These are phyloP conservation scores for Apiospora kogelbergensis DNA, from an alignment of 2,329 filamentous ascomycete species.

Conservation along the genomic window DNA sequence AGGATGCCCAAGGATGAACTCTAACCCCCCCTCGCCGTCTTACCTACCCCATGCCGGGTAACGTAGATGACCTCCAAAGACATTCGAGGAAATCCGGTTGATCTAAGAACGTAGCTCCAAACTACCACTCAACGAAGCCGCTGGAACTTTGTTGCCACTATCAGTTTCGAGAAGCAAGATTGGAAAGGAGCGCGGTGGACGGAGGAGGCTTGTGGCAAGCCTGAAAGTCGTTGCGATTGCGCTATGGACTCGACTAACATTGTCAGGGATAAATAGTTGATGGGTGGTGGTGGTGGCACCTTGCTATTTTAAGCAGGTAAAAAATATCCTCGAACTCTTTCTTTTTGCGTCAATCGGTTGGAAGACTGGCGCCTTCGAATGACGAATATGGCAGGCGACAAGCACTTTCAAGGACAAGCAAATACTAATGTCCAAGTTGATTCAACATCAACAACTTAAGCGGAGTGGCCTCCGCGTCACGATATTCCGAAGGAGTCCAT, in stretches of 20 bases:
- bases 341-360: background rate
- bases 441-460: background rate
- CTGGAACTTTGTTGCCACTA: background rate
- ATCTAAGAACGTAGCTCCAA: background rate
- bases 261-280: background rate
- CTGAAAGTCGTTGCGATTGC: background rate
- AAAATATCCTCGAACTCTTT: background rate
- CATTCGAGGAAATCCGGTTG: constrained; percentile 40
- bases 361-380: background rate
- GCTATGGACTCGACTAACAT: constrained; percentile 4
- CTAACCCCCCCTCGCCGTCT: background rate
- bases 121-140: background rate
- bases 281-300: background rate
- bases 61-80: constrained; percentile 72
- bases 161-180: background rate
- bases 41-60: constrained; percentile 70
- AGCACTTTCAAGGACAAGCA: background rate
- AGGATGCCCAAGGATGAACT: background rate
- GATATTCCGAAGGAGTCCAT: background rate
- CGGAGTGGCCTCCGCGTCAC: background rate
- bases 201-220: background rate
- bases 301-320: background rate
- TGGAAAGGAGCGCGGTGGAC: background rate
- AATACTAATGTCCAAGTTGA: background rate
- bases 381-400: background rate